Percentiles rank a stretch among this genome's conserved stretches.
Conservation (phyloP, 2,329 filamentous ascomycete genomes). For the Verticillium zaregamsianum region DNA sequence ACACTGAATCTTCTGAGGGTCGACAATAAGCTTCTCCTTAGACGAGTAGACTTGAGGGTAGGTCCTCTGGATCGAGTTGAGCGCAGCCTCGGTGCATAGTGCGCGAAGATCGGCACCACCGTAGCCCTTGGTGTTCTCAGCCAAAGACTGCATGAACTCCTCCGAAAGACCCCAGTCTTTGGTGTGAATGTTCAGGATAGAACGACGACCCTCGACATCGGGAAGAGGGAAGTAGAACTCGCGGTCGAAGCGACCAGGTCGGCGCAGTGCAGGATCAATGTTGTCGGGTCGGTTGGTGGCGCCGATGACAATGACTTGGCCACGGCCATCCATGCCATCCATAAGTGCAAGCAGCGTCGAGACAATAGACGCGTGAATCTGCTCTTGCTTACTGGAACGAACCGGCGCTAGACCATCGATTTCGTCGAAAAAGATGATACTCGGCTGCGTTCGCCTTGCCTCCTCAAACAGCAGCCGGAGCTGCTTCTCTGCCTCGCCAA, state of each 20-base stretch:
- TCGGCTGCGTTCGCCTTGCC: conserved; percentile 90
- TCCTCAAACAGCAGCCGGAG: conserved; percentile 92
- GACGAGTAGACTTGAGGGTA: conserved; percentile 96
- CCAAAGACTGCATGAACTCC: conserved; percentile 77
- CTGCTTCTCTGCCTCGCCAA: conserved; percentile 95
- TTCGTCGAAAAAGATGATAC: conserved; percentile 99
- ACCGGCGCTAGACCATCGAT: conserved; percentile 96
- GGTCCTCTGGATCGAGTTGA: conserved; percentile 92
- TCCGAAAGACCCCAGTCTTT: conserved; percentile 83
- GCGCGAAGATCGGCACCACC: conserved; percentile 93
- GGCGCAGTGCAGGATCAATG: conserved; percentile 90
- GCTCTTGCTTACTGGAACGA: conserved; percentile 95
- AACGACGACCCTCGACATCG: conserved; percentile 70
- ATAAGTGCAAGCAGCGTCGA: conserved; percentile 90
- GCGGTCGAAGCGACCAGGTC: conserved; percentile 90
- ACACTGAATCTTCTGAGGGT: conserved; percentile 78
- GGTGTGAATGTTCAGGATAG: conserved; percentile 94
- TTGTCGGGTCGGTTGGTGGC: conserved; percentile 98
- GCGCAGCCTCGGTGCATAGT: conserved; percentile 88
- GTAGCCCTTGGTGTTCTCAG: conserved; percentile 89
- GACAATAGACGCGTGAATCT: conserved; percentile 97
- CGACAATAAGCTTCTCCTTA: conserved; percentile 83
- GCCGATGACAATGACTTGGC: conserved; percentile 96
- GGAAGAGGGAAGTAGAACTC: conserved; percentile 98
- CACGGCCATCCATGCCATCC: conserved; percentile 98